phyloP scores from a whole-genome alignment of 2,329 filamentous ascomycete species.

The Coniochaeta sp. region DNA sequence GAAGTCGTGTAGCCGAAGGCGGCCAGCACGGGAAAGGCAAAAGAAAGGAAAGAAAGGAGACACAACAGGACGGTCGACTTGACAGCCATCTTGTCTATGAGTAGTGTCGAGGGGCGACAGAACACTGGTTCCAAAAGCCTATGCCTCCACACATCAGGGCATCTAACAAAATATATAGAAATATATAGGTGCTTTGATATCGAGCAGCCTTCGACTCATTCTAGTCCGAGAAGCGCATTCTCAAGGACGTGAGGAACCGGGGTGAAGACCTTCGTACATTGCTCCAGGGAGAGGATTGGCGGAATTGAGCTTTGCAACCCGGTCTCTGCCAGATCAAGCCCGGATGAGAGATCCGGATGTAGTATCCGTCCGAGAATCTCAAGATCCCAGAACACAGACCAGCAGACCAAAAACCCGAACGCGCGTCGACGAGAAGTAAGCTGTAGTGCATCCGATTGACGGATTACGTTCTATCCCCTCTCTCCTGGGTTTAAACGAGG shows the following conservation, averaged over 20 bases:
- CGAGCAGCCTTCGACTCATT: not conserved
- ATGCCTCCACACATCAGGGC: too few relatives aligned
- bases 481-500: too few relatives aligned
- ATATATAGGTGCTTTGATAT: not conserved
- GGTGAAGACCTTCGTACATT: not conserved
- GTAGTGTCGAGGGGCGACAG: not conserved
- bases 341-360: not conserved
- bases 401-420: not conserved
- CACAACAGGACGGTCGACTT: not conserved
- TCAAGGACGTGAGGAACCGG: not conserved
- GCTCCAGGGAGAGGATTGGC: not conserved
- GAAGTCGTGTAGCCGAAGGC: slow-evolving; percentile 34
- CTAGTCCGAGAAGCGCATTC: not conserved
- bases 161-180: not conserved
- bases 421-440: not conserved
- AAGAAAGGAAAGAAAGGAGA: not conserved
- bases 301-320: not conserved
- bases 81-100: slow-evolving; percentile 9
- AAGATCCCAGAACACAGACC: not conserved
- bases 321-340: not conserved
- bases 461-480: too few relatives aligned
- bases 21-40: slow-evolving; percentile 14
- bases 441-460: not conserved
- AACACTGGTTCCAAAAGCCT: not conserved
- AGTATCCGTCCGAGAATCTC: not conserved